phyloP scores from a whole-genome alignment of 371 early-diverging fungal species.

The Zopfochytrium polystomum region DNA sequence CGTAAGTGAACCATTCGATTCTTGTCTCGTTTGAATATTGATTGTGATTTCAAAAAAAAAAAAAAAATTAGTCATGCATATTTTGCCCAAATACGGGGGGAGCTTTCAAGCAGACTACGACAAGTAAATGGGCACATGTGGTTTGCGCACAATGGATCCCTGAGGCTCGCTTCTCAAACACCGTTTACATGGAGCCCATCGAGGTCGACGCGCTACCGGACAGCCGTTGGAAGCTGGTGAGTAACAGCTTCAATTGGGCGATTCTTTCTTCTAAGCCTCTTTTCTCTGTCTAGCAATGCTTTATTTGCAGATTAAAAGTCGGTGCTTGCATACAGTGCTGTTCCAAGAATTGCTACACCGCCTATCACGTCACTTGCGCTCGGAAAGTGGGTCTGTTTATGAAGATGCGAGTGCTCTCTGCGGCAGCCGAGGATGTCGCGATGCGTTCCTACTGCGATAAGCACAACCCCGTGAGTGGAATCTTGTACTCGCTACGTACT shows the following conservation, averaged over 20 bases:
- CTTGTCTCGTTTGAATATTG: too few relatives aligned
- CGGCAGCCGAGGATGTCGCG: slow-evolving; percentile 46
- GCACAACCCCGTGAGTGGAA: slow-evolving; percentile 68
- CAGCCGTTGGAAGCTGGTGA: slow-evolving; percentile 78
- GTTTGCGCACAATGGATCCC: slow-evolving; percentile 96
- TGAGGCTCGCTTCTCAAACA: slow-evolving; percentile 85
- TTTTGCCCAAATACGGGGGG: slow-evolving; percentile 94
- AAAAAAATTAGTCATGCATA: slow-evolving; percentile 79
- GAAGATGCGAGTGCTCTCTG: slow-evolving; percentile 54
- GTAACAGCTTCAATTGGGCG: slow-evolving; percentile 2
- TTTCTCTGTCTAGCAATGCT: slow-evolving; percentile 59
- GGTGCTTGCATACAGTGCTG: slow-evolving; percentile 97
- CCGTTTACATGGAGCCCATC: slow-evolving; percentile 96
- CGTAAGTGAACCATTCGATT: too few relatives aligned
- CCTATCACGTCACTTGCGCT: slow-evolving; percentile 96
- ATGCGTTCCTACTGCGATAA: slow-evolving; percentile 74
- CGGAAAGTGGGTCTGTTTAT: slow-evolving; percentile 81
- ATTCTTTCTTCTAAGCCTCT: slow-evolving; percentile 11
- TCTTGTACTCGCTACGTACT: background rate
- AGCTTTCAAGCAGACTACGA: slow-evolving; percentile 93
- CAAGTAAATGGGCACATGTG: slow-evolving; percentile 93
- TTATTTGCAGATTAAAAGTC: slow-evolving; percentile 73
- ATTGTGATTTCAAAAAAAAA: too few relatives aligned
- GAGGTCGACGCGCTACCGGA: slow-evolving; percentile 87
- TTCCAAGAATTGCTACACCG: slow-evolving; percentile 79